phyloP scores from a whole-genome alignment of 2,329 filamentous ascomycete genomes.

The Dryadomyces sulphureus region DNA sequence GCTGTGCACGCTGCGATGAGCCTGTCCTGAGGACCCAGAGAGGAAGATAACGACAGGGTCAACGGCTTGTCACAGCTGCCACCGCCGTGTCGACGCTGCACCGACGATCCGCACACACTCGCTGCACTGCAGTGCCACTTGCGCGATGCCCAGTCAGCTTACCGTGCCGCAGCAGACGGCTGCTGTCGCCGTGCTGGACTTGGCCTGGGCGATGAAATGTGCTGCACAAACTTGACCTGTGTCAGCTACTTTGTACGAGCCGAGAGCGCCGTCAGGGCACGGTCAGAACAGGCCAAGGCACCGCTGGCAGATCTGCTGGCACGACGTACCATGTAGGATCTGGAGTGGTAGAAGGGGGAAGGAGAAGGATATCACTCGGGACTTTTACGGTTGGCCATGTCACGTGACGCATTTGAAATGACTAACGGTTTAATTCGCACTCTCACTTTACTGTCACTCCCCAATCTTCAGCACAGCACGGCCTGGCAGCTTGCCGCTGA shows the following conservation, averaged over 20 bases:
- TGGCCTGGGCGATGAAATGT: conserved; percentile 60
- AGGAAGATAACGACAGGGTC: neutral
- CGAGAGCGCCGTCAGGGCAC: conserved; percentile 39
- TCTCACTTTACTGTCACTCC: neutral
- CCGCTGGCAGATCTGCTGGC: conserved; percentile 21
- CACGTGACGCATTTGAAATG: no score
- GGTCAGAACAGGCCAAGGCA: conserved; percentile 23
- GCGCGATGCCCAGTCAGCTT: conserved; percentile 45
- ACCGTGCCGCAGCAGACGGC: conserved; percentile 49
- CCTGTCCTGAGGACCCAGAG: conserved; percentile 22
- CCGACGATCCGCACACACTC: conserved; percentile 44
- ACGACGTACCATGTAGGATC: conserved; percentile 14
- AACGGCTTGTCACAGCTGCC: conserved; percentile 18
- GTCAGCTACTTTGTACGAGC: conserved; percentile 75
- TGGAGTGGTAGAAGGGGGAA: conserved; percentile 23
- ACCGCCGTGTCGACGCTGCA: conserved; percentile 43
- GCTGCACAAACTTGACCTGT: conserved; percentile 82
- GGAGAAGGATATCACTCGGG: no score
- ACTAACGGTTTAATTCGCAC: no score
- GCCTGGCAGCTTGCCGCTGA: conserved; percentile 4
- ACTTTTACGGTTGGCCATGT: no score
- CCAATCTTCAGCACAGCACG: conserved; percentile 6
- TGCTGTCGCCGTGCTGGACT: conserved; percentile 71
- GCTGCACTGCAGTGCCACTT: conserved; percentile 48
- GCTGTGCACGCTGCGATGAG: conserved; percentile 61